Conservation (phyloP, 345 rosid species). For the Citrus australasica region DNA sequence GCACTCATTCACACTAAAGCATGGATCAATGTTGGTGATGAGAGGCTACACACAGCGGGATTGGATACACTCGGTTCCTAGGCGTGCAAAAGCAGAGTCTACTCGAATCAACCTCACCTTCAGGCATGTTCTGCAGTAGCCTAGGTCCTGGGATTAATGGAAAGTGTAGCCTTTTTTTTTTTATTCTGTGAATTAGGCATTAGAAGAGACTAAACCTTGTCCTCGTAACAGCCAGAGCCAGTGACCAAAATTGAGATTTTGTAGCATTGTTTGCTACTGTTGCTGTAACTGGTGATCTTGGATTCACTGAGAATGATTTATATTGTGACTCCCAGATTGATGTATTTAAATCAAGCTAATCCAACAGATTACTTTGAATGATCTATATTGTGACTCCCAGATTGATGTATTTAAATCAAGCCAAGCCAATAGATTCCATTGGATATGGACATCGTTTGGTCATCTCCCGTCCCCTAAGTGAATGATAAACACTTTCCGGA, state of each 20-base stretch:
- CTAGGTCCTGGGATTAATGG: background rate
- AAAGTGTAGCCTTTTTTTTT: background rate
- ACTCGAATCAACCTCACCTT: slow-evolving; percentile 80
- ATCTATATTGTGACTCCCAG: background rate
- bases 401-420: no score
- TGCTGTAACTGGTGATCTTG: background rate
- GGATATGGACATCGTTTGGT: no score
- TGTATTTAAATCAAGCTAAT: no score
- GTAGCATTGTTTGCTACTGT: background rate
- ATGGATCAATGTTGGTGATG: slow-evolving; percentile 84
- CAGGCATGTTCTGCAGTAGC: slow-evolving; percentile 40
- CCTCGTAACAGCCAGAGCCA: no score
- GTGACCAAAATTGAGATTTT: background rate
- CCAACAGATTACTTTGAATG: background rate
- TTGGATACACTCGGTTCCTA: slow-evolving; percentile 90
- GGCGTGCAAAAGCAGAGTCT: slow-evolving; percentile 60
- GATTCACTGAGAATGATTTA: background rate
- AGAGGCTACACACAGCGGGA: slow-evolving; percentile 83
- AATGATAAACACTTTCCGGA: no score
- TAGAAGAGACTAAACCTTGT: background rate
- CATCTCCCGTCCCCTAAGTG: no score
- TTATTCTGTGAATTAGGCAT: no score
- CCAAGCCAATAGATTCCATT: no score
- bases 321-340: no score
- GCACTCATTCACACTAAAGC: slow-evolving; percentile 56